Percentiles rank a stretch among this genome's conserved stretches.
Conservation (phyloP, 495 filamentous ascomycete genomes). For the Tuber brumale region DNA sequence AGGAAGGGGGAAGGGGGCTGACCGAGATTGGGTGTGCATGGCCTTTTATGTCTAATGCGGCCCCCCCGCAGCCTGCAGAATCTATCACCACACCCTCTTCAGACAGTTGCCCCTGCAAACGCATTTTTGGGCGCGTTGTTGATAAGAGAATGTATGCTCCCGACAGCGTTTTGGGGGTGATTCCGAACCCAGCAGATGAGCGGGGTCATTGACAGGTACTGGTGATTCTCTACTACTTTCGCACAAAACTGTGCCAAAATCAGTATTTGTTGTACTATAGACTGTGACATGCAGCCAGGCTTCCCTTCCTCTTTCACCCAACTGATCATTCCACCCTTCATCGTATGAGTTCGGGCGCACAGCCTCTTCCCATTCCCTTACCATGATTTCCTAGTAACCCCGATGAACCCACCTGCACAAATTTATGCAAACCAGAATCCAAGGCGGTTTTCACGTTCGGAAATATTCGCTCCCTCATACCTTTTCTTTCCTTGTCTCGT, state of each 20-base stretch:
- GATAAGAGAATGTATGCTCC: background rate
- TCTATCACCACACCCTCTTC: background rate
- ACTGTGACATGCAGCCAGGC: background rate
- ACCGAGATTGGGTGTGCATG: background rate
- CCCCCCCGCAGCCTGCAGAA: background rate
- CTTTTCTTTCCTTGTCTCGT: too few species aligned
- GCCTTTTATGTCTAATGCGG: background rate
- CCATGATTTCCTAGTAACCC: background rate
- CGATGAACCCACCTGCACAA: background rate
- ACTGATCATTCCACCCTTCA: background rate
- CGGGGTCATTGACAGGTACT: background rate
- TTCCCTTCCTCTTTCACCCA: background rate
- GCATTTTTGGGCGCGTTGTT: background rate
- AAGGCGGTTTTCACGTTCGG: background rate
- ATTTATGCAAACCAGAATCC: background rate
- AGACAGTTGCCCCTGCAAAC: background rate
- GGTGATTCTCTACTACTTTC: background rate
- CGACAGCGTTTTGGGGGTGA: background rate
- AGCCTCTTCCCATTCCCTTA: background rate
- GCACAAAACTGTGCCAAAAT: background rate
- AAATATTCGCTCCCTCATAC: background rate
- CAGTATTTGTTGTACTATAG: background rate
- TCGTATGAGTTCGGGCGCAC: background rate
- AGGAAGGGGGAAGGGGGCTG: background rate
- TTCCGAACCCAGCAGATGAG: background rate